Evolutionary conservation across 768 basidiomycete genomes (phyloP).

Genomic region (Lactarius akahatsu): DNA sequence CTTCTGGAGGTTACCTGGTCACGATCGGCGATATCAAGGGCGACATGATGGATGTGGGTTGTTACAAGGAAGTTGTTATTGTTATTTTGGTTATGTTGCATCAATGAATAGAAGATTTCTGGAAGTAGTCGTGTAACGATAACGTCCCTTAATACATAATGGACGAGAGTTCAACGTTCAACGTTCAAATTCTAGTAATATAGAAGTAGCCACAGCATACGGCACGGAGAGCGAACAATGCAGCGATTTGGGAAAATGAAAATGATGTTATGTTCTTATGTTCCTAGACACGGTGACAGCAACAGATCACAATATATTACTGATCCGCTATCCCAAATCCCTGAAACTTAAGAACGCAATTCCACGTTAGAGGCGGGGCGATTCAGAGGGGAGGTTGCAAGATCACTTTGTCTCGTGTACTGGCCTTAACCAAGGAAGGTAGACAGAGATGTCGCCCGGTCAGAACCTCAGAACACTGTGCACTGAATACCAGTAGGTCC

Average conservation of each 20-base stretch:
- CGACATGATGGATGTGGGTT: constrained; percentile 34
- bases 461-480: not conserved
- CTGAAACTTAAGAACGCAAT: no score
- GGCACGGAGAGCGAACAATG: no score
- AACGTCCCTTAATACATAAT: no score
- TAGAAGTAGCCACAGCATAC: not conserved
- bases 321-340: no score
- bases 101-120: constrained; percentile 33
- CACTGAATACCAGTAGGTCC: no score
- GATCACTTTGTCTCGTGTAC: no score
- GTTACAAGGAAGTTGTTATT: constrained; percentile 19
- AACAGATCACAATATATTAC: no score
- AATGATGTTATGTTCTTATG: no score
- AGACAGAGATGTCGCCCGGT: not conserved
- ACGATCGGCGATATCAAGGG: constrained; percentile 26
- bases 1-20: constrained; percentile 22
- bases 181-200: not conserved
- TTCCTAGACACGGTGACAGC: no score
- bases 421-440: not conserved
- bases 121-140: not conserved
- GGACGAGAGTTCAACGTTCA: not conserved
- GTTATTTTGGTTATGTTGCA: constrained; percentile 33
- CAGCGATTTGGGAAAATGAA: no score
- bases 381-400: no score
- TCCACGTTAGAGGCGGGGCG: no score